phyloP scores from a whole-genome alignment of 768 basidiomycete genomes.

The Trametes elegans region DNA sequence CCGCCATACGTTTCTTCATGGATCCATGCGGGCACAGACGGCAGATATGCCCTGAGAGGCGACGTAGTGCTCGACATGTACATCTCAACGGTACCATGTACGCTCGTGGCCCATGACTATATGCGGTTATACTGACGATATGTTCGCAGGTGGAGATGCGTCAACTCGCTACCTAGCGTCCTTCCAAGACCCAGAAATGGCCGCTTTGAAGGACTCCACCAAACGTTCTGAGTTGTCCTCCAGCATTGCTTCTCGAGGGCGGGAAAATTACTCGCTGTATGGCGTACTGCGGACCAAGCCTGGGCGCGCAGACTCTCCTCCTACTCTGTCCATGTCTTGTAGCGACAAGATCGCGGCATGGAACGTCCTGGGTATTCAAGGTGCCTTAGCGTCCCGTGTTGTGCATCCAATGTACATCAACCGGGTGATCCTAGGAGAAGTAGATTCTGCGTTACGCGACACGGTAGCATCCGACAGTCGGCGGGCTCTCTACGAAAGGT shows the following conservation, averaged over 20 bases:
- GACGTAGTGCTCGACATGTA: constrained; percentile 65
- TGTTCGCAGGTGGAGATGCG: constrained; percentile 75
- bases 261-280: constrained; percentile 72
- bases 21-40: constrained; percentile 40
- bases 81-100: constrained; percentile 70
- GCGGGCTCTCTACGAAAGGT: constrained; percentile 60
- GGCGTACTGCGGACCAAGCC: constrained; percentile 92
- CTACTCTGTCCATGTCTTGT: constrained; percentile 86
- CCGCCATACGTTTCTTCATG: constrained; percentile 42
- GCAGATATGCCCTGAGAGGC: constrained; percentile 44
- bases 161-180: constrained; percentile 77
- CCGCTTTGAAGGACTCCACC: constrained; percentile 60
- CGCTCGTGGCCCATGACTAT: constrained; percentile 19
- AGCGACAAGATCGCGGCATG: constrained; percentile 93
- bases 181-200: constrained; percentile 72
- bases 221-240: constrained; percentile 32
- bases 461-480: constrained; percentile 59
- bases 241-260: constrained; percentile 59
- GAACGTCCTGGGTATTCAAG: constrained; percentile 83
- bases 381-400: constrained; percentile 62
- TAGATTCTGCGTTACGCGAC: constrained; percentile 39
- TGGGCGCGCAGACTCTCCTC: constrained; percentile 85
- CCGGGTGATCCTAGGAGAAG: constrained; percentile 71
- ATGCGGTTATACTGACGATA: background rate
- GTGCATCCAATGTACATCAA: constrained; percentile 64